Evolutionary conservation across 208 protist species (phyloP).

Genomic region (Leishmania turanica): DNA sequence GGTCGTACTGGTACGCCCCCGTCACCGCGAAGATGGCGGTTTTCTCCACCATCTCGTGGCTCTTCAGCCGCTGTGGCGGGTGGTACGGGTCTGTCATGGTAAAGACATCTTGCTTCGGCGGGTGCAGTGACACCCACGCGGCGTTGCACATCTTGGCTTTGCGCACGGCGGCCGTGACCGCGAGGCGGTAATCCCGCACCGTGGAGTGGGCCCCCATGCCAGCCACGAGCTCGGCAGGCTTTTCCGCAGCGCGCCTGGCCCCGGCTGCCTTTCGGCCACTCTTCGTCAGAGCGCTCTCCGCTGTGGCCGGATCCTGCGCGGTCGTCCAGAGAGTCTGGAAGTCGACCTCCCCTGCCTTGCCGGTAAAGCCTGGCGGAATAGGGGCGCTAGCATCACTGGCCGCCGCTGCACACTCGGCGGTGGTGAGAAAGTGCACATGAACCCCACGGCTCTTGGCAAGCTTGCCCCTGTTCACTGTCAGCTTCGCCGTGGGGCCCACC

Average conservation of each 20-base stretch:
- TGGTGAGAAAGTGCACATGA: constrained; percentile 27
- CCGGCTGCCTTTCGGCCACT: not conserved
- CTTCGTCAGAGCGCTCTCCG: not conserved
- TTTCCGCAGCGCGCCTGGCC: not conserved
- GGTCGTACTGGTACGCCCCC: constrained; percentile 75
- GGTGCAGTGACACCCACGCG: constrained; percentile 25
- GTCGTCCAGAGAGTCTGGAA: constrained; percentile 16
- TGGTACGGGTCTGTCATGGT: constrained; percentile 42
- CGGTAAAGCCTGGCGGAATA: constrained; percentile 47
- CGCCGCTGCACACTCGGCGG: constrained; percentile 7
- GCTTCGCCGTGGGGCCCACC: constrained; percentile 21
- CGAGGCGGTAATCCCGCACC: constrained; percentile 68
- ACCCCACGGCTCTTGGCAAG: constrained; percentile 10
- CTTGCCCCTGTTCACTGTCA: constrained; percentile 14
- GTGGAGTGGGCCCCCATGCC: constrained; percentile 35
- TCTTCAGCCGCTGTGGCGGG: constrained; percentile 37
- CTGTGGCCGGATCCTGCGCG: not conserved
- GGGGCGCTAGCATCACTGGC: not conserved
- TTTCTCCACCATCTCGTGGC: constrained; percentile 64
- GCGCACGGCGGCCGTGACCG: constrained; percentile 73
- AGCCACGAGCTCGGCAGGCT: constrained; percentile 25
- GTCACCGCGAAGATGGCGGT: constrained; percentile 73
- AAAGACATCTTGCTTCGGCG: constrained; percentile 33
- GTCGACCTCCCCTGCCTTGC: constrained; percentile 40
- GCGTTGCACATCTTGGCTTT: constrained; percentile 46